These are phyloP conservation scores for Ulota crispa DNA, from an alignment of 225 moss, liverwort and hornwort genomes.

Conservation along the genomic window DNA sequence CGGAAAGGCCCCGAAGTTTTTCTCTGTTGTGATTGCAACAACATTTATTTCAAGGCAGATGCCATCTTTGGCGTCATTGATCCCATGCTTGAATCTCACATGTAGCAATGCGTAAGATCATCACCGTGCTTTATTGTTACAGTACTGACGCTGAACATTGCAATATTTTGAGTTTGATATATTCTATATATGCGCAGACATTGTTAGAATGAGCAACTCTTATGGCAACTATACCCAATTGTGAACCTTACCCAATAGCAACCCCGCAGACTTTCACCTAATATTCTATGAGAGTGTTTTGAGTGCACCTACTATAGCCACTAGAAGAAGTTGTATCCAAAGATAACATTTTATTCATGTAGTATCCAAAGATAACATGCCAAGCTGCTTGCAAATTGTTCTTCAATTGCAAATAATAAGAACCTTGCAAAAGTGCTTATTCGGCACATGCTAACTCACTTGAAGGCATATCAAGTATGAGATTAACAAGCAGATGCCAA, in stretches of 20 bases:
- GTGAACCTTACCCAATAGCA: background rate
- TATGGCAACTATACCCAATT: too few species aligned
- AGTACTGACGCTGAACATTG: background rate
- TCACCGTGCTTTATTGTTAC: background rate
- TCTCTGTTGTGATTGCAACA: background rate
- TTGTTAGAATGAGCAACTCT: background rate
- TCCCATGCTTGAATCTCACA: background rate
- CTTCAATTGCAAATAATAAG: background rate
- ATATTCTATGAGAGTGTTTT: background rate
- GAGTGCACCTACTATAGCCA: background rate
- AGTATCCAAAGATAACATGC: background rate
- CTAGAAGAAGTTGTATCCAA: background rate
- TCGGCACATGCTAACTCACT: background rate
- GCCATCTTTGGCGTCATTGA: background rate
- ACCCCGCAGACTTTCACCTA: too few species aligned
- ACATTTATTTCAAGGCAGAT: constrained; percentile 1
- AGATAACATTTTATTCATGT: background rate
- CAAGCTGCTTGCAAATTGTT: background rate
- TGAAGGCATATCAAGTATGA: background rate
- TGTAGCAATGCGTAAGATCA: background rate
- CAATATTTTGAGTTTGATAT: background rate
- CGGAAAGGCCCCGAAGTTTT: background rate
- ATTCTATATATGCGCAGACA: background rate
- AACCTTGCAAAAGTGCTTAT: background rate
- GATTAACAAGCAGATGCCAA: background rate